phyloP scores from a whole-genome alignment of 345 rosid genomes.

The Trapa incisa region DNA sequence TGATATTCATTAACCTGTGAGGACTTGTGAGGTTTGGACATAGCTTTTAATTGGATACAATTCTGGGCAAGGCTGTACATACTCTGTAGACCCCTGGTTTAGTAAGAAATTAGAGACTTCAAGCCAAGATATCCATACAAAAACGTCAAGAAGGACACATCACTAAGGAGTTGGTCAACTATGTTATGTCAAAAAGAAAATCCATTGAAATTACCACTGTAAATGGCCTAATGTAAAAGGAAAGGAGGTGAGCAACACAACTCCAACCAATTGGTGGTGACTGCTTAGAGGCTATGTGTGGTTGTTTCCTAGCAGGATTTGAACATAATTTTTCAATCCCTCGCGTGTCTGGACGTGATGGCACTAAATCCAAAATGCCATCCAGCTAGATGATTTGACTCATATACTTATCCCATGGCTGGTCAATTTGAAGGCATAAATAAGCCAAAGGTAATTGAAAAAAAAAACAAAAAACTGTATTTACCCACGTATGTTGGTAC shows the following conservation, averaged over 20 bases:
- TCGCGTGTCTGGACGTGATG: constrained; percentile 67
- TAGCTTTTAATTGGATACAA: constrained; percentile 65
- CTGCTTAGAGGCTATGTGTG: constrained; percentile 32
- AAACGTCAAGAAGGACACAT: background rate
- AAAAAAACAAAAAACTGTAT: background rate
- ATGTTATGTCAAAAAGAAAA: background rate
- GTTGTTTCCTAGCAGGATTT: constrained; percentile 70
- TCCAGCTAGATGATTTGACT: constrained; percentile 70
- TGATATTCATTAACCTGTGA: constrained; percentile 32
- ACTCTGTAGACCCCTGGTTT: constrained; percentile 69
- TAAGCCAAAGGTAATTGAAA: constrained; percentile 1
- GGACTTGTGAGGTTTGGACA: constrained; percentile 40
- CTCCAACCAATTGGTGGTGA: constrained; percentile 74
- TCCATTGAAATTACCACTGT: constrained; percentile 40
- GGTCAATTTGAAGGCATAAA: constrained; percentile 9
- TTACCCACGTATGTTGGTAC: too few species aligned
- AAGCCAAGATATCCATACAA: background rate
- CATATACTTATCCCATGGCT: constrained; percentile 98
- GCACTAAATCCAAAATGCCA: constrained; percentile 81
- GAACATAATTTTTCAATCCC: constrained; percentile 80
- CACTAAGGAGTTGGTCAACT: background rate
- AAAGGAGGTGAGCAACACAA: constrained; percentile 57
- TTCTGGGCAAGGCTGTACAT: constrained; percentile 79
- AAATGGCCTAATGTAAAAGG: constrained; percentile 66
- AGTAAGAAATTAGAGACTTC: background rate